Conservation (phyloP, 495 filamentous ascomycete species). For the Lophiostoma macrostomum region DNA sequence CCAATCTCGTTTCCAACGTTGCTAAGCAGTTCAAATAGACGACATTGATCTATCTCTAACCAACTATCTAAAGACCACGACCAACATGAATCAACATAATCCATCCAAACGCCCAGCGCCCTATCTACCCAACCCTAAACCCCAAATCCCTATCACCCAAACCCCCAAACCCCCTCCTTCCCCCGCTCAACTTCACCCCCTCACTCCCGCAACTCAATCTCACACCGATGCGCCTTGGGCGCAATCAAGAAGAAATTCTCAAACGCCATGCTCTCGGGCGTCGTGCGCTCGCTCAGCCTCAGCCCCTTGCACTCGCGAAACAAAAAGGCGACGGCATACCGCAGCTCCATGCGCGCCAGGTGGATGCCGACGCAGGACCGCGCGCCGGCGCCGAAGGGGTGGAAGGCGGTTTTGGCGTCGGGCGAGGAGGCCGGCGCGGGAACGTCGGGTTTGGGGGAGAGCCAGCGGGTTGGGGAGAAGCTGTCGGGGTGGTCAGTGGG, state of each 20-base stretch:
- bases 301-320: slow-evolving; percentile 12
- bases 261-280: slow-evolving; percentile 27
- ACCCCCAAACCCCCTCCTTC: too few relatives aligned
- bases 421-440: slow-evolving; percentile 34
- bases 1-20: too few relatives aligned
- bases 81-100: too few relatives aligned
- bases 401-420: slow-evolving; percentile 52
- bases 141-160: too few relatives aligned
- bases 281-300: background rate
- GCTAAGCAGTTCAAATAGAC: too few relatives aligned
- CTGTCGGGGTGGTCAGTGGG: slow-evolving; percentile 16
- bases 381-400: slow-evolving; percentile 54
- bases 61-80: too few relatives aligned
- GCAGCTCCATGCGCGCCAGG: slow-evolving; percentile 20
- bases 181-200: too few relatives aligned
- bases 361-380: slow-evolving; percentile 36
- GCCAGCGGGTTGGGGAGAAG: slow-evolving; percentile 49
- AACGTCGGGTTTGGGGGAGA: slow-evolving; percentile 25
- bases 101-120: too few relatives aligned
- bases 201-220: too few relatives aligned
- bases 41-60: too few relatives aligned
- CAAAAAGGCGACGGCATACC: slow-evolving; percentile 15
- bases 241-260: slow-evolving; percentile 31
- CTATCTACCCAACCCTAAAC: too few relatives aligned
- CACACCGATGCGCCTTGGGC: slow-evolving; percentile 28